phyloP scores from a whole-genome alignment of 2,329 filamentous ascomycete species.

The Zopfia rhizophila region DNA sequence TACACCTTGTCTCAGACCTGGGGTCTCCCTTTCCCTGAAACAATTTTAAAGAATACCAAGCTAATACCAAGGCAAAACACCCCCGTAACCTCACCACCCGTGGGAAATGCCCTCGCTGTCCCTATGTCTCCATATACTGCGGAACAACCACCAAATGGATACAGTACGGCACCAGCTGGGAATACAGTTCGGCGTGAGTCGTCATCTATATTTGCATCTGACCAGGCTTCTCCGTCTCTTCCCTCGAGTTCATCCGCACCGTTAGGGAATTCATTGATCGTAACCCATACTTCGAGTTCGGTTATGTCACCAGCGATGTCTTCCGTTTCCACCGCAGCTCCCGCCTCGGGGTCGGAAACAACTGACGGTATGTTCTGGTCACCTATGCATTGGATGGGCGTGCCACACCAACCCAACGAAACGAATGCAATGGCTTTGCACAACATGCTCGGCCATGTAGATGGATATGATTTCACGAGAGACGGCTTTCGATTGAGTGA shows the following conservation, averaged over 20 bases:
- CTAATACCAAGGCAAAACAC: conserved; percentile 33
- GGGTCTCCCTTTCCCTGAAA: conserved; percentile 56
- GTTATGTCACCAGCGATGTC: conserved; percentile 25
- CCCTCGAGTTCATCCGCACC: conserved; percentile 28
- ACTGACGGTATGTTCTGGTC: conserved; percentile 52
- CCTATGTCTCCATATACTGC: background rate
- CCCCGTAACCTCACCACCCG: conserved; percentile 31
- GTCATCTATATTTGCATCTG: conserved; percentile 41
- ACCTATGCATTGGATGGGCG: conserved; percentile 52
- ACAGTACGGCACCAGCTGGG: conserved; percentile 10
- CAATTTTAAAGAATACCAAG: conserved; percentile 35
- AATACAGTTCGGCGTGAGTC: conserved; percentile 34
- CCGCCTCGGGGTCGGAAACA: conserved; percentile 14
- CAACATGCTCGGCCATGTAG: conserved; percentile 39
- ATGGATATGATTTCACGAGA: conserved; percentile 44
- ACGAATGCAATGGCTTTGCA: conserved; percentile 48
- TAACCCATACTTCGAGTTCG: conserved; percentile 23
- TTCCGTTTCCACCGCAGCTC: conserved; percentile 12
- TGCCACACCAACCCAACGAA: conserved; percentile 45
- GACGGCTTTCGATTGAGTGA: conserved; percentile 50
- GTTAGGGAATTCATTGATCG: conserved; percentile 25
- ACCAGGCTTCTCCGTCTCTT: background rate
- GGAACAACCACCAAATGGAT: conserved; percentile 10
- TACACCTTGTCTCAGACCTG: conserved; percentile 55
- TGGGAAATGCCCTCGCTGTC: conserved; percentile 28